Percentiles rank a stretch among this genome's conserved stretches.
Conservation (phyloP, 2,329 filamentous ascomycete genomes). For the Plectosphaerella sp. region DNA sequence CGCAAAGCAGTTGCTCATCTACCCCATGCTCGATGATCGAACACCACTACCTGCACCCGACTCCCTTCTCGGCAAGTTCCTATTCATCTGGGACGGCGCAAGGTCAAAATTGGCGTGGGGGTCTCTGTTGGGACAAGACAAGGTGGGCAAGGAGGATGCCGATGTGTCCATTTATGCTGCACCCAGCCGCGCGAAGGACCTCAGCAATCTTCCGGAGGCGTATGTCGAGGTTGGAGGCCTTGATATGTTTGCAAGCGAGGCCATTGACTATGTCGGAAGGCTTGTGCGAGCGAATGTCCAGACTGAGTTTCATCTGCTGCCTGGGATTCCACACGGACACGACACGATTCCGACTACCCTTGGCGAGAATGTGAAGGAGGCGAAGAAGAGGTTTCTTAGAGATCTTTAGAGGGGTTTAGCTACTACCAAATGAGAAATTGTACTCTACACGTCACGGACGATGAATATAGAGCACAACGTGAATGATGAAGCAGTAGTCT, state of each 20-base stretch:
- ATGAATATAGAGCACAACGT: too few relatives aligned
- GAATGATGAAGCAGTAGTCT: too few relatives aligned
- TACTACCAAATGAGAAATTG: too few relatives aligned
- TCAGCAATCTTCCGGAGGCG: conserved; percentile 25
- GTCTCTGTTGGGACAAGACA: conserved; percentile 9
- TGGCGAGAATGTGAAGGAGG: conserved; percentile 17
- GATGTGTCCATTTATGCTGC: conserved; percentile 14
- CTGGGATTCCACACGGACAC: conserved; percentile 33
- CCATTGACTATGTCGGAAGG: conserved; percentile 22
- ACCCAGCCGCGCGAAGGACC: conserved; percentile 15
- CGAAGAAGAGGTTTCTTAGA: conserved; percentile 11
- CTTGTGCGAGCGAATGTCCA: conserved; percentile 25
- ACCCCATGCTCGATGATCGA: conserved; percentile 28
- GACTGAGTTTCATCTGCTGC: conserved; percentile 35
- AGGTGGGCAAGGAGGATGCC: conserved; percentile 10
- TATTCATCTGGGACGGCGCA: conserved; percentile 13
- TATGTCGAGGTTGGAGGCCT: conserved; percentile 33
- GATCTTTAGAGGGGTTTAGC: neutral
- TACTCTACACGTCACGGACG: too few relatives aligned
- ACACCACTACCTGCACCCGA: conserved; percentile 1
- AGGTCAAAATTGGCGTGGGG: conserved; percentile 18
- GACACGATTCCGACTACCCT: conserved; percentile 14
- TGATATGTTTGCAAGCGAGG: conserved; percentile 32
- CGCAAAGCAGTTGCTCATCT: conserved; percentile 23
- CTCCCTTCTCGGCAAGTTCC: neutral